A percentile compares a stretch with the other conserved stretches of the same genome.
Conservation (phyloP, 257 asterid species). For the Nyctanthes arbortristis region DNA sequence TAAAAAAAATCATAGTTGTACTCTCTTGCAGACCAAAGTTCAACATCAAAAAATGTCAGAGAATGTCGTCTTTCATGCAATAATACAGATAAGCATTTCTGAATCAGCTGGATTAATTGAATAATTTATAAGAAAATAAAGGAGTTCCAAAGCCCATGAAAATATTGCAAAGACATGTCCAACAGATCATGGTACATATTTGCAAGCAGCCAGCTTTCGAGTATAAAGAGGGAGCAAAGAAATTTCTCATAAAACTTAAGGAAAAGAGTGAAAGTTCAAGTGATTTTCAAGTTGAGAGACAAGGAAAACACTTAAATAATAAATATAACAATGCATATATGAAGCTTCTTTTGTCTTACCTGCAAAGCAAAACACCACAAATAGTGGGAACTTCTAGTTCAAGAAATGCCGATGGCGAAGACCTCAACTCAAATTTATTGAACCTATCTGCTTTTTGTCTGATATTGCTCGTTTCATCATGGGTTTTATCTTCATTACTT, state of each 20-base stretch:
- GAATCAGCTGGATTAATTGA: not conserved
- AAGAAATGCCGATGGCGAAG: not conserved
- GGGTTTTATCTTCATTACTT: constrained; percentile 64
- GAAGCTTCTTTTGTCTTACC: not conserved
- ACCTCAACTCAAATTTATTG: not conserved
- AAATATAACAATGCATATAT: not conserved
- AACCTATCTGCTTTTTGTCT: not conserved
- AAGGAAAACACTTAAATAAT: not conserved
- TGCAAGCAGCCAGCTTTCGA: not conserved
- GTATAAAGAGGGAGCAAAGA: not conserved
- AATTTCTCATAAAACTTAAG: not conserved
- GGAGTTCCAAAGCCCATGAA: not conserved
- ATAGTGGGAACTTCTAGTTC: not conserved
- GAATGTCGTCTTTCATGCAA: not conserved
- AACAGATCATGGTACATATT: not conserved
- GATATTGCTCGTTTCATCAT: constrained; percentile 29
- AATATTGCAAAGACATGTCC: not conserved
- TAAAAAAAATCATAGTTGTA: not conserved
- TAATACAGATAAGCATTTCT: not conserved
- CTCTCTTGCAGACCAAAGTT: not conserved
- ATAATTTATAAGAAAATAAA: not conserved
- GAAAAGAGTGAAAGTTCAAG: not conserved
- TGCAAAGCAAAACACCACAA: not conserved
- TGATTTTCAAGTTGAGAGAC: not conserved
- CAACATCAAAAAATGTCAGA: not conserved